Evolutionary conservation across 164 flowering plant species (phyloP), one percentile per base, ranked within the genome.

Genomic region (Santalum album): DNA sequence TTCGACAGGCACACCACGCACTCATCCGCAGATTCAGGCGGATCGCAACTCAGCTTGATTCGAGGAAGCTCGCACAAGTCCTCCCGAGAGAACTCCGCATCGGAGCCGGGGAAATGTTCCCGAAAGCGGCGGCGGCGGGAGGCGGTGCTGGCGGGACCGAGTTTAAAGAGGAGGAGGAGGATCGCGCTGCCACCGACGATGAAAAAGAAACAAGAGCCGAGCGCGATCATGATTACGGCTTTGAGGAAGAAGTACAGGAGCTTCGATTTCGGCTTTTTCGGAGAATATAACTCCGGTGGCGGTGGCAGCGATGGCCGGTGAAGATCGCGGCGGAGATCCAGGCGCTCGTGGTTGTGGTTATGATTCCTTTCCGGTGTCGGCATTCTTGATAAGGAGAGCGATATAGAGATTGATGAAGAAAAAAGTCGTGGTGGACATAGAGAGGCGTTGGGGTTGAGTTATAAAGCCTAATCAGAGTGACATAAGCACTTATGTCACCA

Each of bases 171-270:
- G 15, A 21, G 55, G 55, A 51, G 40, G 25, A 51, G 22, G 36
- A 35, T 10, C 16, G 40, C 55, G 22, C 40, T 40, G 20, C 4
- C 55, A 22, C 39, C 55, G 40, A 32, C 39, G 39, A 51, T 20
- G 55, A 51, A 40, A 40, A 51, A 35, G 55, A 51, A 51, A 22
- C 29, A 21, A 40, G 55, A 27, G 55, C 12, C 16, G 39, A 35
- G 14, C 7, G 19, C 12, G 40, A 26, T 9, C 25, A 18, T 29
- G 39, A 35, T 11, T 39, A 21, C 22, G 23, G 55, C 40, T 18
- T 18, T n/a, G 39, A 51, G 40, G 39, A 51, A n/a, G 55, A 51
- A 32, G 55, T 39, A 29, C 40, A 51, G 55, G 55, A 51, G 25
- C 22, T 16, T 29, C 7, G 22, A 40, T 11, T 29, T 51, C 1